Percentiles rank a stretch among this genome's conserved stretches.
Evolutionary conservation across 768 basidiomycete species (phyloP).

Genomic region (Serendipita sp.): DNA sequence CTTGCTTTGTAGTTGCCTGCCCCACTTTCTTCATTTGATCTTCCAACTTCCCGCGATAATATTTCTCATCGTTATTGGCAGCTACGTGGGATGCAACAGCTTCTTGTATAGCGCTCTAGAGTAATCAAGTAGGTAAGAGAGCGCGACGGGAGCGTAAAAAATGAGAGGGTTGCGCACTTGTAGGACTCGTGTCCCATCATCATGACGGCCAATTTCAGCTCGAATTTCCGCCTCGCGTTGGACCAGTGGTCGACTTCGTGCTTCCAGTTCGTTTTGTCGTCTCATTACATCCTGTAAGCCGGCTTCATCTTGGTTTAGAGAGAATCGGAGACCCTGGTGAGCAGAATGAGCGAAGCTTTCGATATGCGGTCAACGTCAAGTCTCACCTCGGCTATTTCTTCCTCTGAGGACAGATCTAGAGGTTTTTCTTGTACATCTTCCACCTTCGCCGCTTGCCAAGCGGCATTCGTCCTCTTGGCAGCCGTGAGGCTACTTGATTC

Average conservation of each 20-base stretch:
- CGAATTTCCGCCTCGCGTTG: conserved; percentile 32
- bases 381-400: conserved; percentile 3
- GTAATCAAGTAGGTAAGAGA: conserved; percentile 4
- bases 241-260: conserved; percentile 29
- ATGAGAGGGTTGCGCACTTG: conserved; percentile 22
- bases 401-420: conserved; percentile 1
- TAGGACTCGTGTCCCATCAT: conserved; percentile 27
- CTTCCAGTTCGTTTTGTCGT: conserved; percentile 34
- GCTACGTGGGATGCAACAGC: conserved; percentile 35
- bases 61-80: conserved; percentile 32
- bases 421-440: conserved; percentile 1
- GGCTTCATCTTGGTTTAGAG: conserved; percentile 11
- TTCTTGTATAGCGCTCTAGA: conserved; percentile 22
- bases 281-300: conserved; percentile 35
- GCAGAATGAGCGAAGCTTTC: too few relatives aligned
- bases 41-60: conserved; percentile 38
- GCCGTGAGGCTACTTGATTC: background rate
- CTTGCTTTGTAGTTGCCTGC: conserved; percentile 29
- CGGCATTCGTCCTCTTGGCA: background rate
- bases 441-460: conserved; percentile 7
- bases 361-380: background rate
- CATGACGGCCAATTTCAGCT: conserved; percentile 35
- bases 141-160: background rate
- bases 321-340: too few relatives aligned
- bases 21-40: conserved; percentile 33